Evolutionary conservation across 352 stramenopile species (phyloP).

Genomic region (Globisporangium nunn): DNA sequence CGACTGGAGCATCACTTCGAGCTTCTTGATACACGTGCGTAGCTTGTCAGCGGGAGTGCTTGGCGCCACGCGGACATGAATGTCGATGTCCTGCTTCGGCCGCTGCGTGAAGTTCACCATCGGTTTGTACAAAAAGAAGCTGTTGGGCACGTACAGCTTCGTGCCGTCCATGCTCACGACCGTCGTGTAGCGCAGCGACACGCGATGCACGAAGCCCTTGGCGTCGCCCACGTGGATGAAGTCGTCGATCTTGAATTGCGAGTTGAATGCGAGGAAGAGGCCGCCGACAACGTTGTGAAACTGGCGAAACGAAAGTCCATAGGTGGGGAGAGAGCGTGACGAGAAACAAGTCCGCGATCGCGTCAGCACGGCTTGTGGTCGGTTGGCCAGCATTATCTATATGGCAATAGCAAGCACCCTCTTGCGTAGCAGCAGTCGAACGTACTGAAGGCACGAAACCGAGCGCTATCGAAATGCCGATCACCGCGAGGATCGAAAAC

Average conservation of each 20-base stretch:
- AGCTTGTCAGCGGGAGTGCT: constrained; percentile 54
- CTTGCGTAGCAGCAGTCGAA: neutral
- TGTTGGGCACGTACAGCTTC: constrained; percentile 80
- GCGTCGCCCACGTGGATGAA: constrained; percentile 77
- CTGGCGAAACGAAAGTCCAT: constrained; percentile 2
- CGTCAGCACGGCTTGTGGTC: neutral
- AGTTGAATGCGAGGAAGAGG: constrained; percentile 86
- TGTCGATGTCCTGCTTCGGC: constrained; percentile 76
- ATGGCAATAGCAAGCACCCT: too few species aligned
- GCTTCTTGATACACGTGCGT: constrained; percentile 40
- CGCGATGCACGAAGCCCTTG: constrained; percentile 74
- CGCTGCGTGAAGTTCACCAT: constrained; percentile 87
- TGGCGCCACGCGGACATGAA: constrained; percentile 54
- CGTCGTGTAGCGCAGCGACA: constrained; percentile 81
- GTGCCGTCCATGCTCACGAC: constrained; percentile 76
- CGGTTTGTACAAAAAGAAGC: constrained; percentile 87
- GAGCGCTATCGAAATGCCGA: constrained; percentile 74
- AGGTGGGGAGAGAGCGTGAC: neutral
- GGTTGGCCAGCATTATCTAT: too few species aligned
- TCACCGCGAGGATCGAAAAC: constrained; percentile 80
- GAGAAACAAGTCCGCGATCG: neutral
- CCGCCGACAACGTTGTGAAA: constrained; percentile 85
- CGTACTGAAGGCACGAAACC: constrained; percentile 77
- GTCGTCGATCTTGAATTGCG: constrained; percentile 84
- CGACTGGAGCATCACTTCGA: constrained; percentile 79